Evolutionary conservation across 306 rosid species (phyloP).

Genomic region (Malus sieversii): DNA sequence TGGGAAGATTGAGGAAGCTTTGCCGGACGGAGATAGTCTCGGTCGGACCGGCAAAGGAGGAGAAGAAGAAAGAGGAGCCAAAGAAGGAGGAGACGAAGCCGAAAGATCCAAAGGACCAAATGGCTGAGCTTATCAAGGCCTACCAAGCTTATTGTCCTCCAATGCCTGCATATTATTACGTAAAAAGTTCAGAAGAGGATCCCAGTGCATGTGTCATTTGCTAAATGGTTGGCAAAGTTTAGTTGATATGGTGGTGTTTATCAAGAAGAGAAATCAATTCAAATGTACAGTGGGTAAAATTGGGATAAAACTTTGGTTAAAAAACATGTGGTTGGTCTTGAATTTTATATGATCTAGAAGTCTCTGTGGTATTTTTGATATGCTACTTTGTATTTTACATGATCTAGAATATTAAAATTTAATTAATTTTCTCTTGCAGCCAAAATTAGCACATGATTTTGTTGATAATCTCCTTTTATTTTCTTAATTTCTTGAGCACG

Average conservation of each 20-base stretch:
- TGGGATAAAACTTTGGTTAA: neutral
- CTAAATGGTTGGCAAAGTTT: slow-evolving; percentile 8
- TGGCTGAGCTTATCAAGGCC: slow-evolving; percentile 8
- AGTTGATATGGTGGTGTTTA: neutral
- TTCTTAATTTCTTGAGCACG: neutral
- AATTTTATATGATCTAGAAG: neutral
- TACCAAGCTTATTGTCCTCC: slow-evolving; percentile 8
- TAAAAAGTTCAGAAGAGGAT: slow-evolving; percentile 41
- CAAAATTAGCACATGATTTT: neutral
- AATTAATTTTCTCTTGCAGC: neutral
- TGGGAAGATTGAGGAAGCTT: slow-evolving; percentile 50
- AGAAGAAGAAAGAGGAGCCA: slow-evolving; percentile 45
- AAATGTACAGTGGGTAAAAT: neutral
- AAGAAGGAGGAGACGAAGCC: slow-evolving; percentile 25
- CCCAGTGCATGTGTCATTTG: slow-evolving; percentile 68
- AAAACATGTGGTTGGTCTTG: neutral
- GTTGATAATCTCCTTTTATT: neutral
- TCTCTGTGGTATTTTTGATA: neutral
- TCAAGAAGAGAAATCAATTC: neutral
- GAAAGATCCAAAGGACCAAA: slow-evolving; percentile 28
- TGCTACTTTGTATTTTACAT: neutral
- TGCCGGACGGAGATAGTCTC: slow-evolving; percentile 45
- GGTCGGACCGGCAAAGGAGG: slow-evolving; percentile 70
- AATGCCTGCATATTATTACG: slow-evolving; percentile 10
- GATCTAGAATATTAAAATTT: neutral